Conservation (phyloP, 768 basidiomycete species). For the Psilocybe sp. region DNA sequence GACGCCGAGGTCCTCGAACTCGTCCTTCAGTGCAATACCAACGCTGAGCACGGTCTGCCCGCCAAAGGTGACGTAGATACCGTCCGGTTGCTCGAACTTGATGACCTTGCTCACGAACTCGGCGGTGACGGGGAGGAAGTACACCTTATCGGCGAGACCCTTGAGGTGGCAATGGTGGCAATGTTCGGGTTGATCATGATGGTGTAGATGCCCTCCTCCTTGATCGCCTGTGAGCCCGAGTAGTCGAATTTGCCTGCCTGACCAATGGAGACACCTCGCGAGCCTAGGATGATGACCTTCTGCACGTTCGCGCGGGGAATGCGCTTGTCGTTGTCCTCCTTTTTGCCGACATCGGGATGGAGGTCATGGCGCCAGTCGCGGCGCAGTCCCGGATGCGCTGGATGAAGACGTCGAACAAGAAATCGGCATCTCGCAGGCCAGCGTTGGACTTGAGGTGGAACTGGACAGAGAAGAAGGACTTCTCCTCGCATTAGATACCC, state of each 20-base stretch:
- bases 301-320: slow-evolving; percentile 73
- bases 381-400: slow-evolving; percentile 78
- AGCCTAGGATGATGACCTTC: slow-evolving; percentile 96
- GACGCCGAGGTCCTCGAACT: too few relatives aligned
- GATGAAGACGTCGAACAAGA: slow-evolving; percentile 97
- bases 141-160: slow-evolving; percentile 98
- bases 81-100: slow-evolving; percentile 97
- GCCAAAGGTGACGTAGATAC: too few relatives aligned
- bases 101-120: slow-evolving; percentile 98
- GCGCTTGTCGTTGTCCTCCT: slow-evolving; percentile 76
- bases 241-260: slow-evolving; percentile 99
- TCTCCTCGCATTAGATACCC: too few relatives aligned
- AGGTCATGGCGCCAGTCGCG: too few relatives aligned
- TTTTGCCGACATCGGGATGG: slow-evolving; percentile 71
- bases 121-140: slow-evolving; percentile 97
- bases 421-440: slow-evolving; percentile 97
- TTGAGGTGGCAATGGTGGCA: slow-evolving; percentile 96
- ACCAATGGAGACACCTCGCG: slow-evolving; percentile 96
- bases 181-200: slow-evolving; percentile 98
- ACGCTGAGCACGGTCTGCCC: too few relatives aligned
- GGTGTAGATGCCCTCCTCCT: too few relatives aligned
- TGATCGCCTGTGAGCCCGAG: slow-evolving; percentile 98
- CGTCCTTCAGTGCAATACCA: too few relatives aligned
- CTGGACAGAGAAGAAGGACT: too few relatives aligned
- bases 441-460: slow-evolving; percentile 67